phyloP scores from a whole-genome alignment of 1,284 basidiomycete genomes.

The Trametes polyzona region DNA sequence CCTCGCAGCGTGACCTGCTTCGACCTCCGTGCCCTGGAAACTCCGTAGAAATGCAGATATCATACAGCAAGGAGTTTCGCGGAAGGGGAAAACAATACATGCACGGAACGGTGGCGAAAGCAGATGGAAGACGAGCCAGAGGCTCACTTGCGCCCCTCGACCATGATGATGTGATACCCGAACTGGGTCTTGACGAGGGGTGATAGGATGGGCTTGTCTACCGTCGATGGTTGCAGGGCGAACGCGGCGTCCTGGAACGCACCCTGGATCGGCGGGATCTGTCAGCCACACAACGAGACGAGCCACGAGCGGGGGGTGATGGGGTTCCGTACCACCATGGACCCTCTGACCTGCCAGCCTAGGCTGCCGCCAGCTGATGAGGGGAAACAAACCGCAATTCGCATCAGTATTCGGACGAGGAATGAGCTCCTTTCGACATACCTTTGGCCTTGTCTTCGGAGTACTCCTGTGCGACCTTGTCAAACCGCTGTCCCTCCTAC shows the following conservation, averaged over 20 bases:
- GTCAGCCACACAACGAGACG: not conserved
- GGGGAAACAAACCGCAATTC: not conserved
- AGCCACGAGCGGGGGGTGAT: not conserved
- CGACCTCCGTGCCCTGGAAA: too few relatives aligned
- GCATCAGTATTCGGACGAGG: too few relatives aligned
- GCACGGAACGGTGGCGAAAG: too few relatives aligned
- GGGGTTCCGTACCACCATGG: slow-evolving; percentile 63
- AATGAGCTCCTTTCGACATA: slow-evolving; percentile 35
- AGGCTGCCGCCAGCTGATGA: slow-evolving; percentile 76
- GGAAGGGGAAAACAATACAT: too few relatives aligned
- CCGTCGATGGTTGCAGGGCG: slow-evolving; percentile 72
- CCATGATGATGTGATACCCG: slow-evolving; percentile 91
- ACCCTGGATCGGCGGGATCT: slow-evolving; percentile 42
- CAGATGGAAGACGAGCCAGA: too few relatives aligned
- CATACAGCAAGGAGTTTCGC: too few relatives aligned
- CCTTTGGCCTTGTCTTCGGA: slow-evolving; percentile 90
- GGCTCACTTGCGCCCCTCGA: slow-evolving; percentile 76
- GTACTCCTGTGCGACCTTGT: slow-evolving; percentile 85
- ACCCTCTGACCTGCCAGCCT: slow-evolving; percentile 83
- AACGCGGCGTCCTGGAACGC: slow-evolving; percentile 86
- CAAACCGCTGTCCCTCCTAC: slow-evolving; percentile 77
- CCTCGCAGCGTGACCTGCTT: too few relatives aligned
- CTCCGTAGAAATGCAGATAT: too few relatives aligned
- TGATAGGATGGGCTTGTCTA: slow-evolving; percentile 75
- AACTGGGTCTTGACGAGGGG: slow-evolving; percentile 78